Evolutionary conservation across 352 stramenopile genomes (phyloP).

Genomic region (Pythium monospermum): DNA sequence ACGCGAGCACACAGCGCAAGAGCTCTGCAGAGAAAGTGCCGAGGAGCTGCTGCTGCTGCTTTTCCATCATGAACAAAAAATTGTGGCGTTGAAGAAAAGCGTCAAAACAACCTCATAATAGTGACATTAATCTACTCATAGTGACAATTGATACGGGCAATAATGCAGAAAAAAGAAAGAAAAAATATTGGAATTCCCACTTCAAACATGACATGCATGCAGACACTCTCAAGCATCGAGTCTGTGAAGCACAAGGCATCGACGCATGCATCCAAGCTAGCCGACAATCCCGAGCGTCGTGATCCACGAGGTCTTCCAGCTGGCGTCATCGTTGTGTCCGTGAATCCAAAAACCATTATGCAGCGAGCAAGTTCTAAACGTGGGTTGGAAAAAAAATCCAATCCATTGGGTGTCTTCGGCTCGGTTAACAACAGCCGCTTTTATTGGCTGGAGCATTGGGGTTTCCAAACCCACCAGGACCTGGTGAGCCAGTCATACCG

Average conservation of each 20-base stretch:
- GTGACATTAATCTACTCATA: slow-evolving; percentile 4
- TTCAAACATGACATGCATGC: background rate
- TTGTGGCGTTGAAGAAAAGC: too few species aligned
- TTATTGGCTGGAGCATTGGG: slow-evolving; percentile 60
- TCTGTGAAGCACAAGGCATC: too few species aligned
- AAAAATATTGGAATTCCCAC: background rate
- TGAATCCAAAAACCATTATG: background rate
- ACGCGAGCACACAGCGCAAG: slow-evolving; percentile 25
- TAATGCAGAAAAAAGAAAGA: background rate
- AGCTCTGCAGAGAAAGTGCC: slow-evolving; percentile 25
- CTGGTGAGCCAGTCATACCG: slow-evolving; percentile 78
- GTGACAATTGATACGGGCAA: background rate
- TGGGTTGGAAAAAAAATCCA: too few species aligned
- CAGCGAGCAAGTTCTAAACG: background rate
- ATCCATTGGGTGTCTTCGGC: too few species aligned
- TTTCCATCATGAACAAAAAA: too few species aligned
- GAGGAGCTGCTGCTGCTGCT: background rate
- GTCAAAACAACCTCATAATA: background rate
- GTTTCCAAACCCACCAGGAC: slow-evolving; percentile 75
- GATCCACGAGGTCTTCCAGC: background rate
- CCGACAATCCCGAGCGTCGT: background rate
- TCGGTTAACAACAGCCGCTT: slow-evolving; percentile 79
- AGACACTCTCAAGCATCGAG: background rate
- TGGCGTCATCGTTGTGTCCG: too few species aligned
- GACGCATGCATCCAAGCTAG: too few species aligned